phyloP scores from a whole-genome alignment of 148 eudicot genomes.

The Rhododendron ovatum region DNA sequence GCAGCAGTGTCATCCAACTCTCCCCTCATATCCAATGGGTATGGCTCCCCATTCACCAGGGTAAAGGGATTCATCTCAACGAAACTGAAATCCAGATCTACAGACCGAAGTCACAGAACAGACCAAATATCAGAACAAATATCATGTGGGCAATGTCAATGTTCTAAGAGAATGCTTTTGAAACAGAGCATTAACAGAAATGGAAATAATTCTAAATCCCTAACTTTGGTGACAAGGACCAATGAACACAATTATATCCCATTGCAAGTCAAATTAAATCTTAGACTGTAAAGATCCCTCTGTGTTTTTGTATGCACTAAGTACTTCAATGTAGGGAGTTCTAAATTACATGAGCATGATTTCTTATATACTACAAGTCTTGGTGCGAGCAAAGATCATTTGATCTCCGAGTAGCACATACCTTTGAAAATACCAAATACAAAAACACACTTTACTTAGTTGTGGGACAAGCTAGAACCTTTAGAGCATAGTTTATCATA shows the following conservation, averaged over 20 bases:
- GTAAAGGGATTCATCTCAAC: slow-evolving; percentile 98
- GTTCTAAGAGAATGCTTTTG: background rate
- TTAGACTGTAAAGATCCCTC: background rate
- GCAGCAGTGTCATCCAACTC: slow-evolving; percentile 97
- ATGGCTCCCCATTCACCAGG: slow-evolving; percentile 86
- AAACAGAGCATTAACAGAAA: background rate
- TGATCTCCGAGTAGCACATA: background rate
- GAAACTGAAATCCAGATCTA: slow-evolving; percentile 94
- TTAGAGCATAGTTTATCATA: background rate
- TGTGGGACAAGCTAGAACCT: background rate
- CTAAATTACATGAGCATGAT: background rate
- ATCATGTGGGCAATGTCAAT: background rate
- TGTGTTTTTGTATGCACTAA: background rate
- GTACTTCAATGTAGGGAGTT: background rate
- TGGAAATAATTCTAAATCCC: background rate
- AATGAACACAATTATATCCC: slow-evolving; percentile 2
- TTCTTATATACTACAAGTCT: background rate
- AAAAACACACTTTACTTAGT: background rate
- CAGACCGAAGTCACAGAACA: slow-evolving; percentile 3
- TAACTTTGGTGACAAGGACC: background rate
- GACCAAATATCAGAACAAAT: background rate
- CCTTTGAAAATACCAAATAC: background rate
- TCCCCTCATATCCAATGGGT: slow-evolving; percentile 98
- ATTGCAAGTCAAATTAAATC: background rate
- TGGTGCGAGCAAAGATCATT: background rate